Evolutionary conservation across 352 stramenopile species (phyloP), one percentile per base, ranked within the genome.

Genomic region (Globisporangium cederbergense): DNA sequence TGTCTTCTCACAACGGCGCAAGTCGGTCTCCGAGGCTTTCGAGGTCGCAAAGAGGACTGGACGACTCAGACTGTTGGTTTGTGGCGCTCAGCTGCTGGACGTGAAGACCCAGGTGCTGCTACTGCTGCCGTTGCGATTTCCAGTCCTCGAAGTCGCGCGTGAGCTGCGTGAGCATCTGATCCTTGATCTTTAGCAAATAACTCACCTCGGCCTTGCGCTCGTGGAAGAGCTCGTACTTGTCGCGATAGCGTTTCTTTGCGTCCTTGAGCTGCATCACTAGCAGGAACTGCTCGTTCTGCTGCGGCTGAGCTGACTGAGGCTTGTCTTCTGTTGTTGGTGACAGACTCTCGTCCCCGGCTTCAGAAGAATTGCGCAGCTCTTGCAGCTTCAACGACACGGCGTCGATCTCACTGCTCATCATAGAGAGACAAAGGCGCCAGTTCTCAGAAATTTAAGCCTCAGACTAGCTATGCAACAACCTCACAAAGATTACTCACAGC

Each of bases 81-180:
- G 25, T 34, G 22, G 4, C 49, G 14, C 16, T 38, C 51, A 25
- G 14, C 18, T 57, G 22, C n/a, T 57, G 51, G 2, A 7, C 16
- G 1, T 58, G 18, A 30, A 28, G 18, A 20, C 30, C 40, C 14
- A 9, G 47, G 47, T n/a, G 16, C 5, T 42, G 52, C 40, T 71
- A 13, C 0, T 28, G 13, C 42, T 72, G 62, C 47, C 62, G 70
- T n/a, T 68, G 52, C 50, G 50, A 20, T 38, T 71, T 83, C 78
- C 80, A 89, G 2, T 22, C n/a, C 32, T 89, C 70, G 22, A 88
- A 89, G 20, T 78, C 77, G 50, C 66, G 68, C 32, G 76, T 81
- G 51, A 89, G 70, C n/a, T 75, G 67, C 58, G 75, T 68, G 55
- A 89, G 67, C 77, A 89, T 87, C 61, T 89, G 78, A 57, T 75